Evolutionary conservation across 805 yeast species (phyloP), one percentile per base, ranked within the genome.

Genomic region (Metschnikowia kunwiensis): DNA sequence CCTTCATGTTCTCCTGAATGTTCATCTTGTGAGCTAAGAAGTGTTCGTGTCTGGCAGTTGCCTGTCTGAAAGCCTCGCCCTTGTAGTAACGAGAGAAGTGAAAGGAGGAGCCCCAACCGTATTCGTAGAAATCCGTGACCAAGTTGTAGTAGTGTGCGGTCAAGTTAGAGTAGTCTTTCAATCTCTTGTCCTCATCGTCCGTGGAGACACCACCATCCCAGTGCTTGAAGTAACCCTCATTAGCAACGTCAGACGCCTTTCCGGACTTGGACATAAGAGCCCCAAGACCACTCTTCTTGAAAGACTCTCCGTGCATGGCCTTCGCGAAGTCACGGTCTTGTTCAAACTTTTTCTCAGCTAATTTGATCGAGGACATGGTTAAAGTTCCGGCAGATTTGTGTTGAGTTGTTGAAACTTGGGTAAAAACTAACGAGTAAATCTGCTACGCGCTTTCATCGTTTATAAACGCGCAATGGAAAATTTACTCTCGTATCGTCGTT

Each of bases 91-190:
- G 80, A 27, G 95, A 86, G 65, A 93, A 93, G 65, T 93, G 98
- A 86, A 93, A 93, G 11, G 96, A 86, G 12, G 96, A 76, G 49
- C 98, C 98, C 98, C 98, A 93, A 33, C 98, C 98, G 65, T 93
- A 91, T 70, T 93, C 98, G 74, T 93, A 93, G 57, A 93, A 93
- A 66, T 91, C 98, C 19, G 98, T 93, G 33, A 86, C 97, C 59
- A 91, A 79, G 69, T 93, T 93, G 73, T 91, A 91, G 74, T 91
- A 91, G 60, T 93, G 95, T 62, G 86, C 89, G 37, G 98, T 93
- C 53, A 88, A 76, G 49, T 82, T 81, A 40, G 95, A 85, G 70
- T 91, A 91, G 64, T 89, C 96, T 26, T 74, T 77, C 43, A 88
- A 69, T 65, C 98, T 75, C 56, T 68, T 63, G 34, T 76, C 68